phyloP scores from a whole-genome alignment of 2,329 filamentous ascomycete species.

The Calonectria montana region DNA sequence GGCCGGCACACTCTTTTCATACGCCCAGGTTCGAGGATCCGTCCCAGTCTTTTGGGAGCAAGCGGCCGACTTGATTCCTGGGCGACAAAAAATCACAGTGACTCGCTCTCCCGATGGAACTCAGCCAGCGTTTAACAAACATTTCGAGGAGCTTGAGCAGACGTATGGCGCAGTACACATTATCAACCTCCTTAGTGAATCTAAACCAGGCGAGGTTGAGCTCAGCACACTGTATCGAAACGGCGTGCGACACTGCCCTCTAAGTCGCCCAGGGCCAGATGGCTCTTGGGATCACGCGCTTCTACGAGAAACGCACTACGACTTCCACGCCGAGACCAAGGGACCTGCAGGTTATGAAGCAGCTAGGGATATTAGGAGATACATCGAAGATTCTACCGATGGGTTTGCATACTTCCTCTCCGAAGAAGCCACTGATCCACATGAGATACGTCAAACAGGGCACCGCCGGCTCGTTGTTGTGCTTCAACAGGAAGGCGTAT shows the following conservation, averaged over 20 bases:
- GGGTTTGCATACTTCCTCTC: slow-evolving; percentile 94
- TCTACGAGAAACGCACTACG: slow-evolving; percentile 86
- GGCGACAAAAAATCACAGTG: slow-evolving; percentile 93
- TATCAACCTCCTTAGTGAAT: slow-evolving; percentile 91
- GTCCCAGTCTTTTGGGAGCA: slow-evolving; percentile 99
- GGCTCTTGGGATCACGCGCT: slow-evolving; percentile 76
- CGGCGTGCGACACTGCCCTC: slow-evolving; percentile 78
- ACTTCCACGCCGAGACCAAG: slow-evolving; percentile 95
- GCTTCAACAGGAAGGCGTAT: slow-evolving; percentile 93
- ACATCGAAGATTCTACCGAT: slow-evolving; percentile 83
- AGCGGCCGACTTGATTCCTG: slow-evolving; percentile 84
- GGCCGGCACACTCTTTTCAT: slow-evolving; percentile 85
- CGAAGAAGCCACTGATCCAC: slow-evolving; percentile 72
- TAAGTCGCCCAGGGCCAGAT: slow-evolving; percentile 71
- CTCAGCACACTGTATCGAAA: slow-evolving; percentile 82
- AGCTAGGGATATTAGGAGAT: slow-evolving; percentile 83
- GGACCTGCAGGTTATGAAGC: slow-evolving; percentile 89
- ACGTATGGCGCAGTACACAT: slow-evolving; percentile 93
- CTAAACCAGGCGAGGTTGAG: slow-evolving; percentile 87
- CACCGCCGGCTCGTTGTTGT: slow-evolving; percentile 71
- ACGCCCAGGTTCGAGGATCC: slow-evolving; percentile 91
- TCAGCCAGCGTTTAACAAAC: slow-evolving; percentile 94
- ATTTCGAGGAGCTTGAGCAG: slow-evolving; percentile 88
- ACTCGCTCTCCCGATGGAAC: slow-evolving; percentile 91
- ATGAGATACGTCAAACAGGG: slow-evolving; percentile 52